Evolutionary conservation across 2,329 filamentous ascomycete genomes (phyloP).

Genomic region (Penicillium rolfsii): DNA sequence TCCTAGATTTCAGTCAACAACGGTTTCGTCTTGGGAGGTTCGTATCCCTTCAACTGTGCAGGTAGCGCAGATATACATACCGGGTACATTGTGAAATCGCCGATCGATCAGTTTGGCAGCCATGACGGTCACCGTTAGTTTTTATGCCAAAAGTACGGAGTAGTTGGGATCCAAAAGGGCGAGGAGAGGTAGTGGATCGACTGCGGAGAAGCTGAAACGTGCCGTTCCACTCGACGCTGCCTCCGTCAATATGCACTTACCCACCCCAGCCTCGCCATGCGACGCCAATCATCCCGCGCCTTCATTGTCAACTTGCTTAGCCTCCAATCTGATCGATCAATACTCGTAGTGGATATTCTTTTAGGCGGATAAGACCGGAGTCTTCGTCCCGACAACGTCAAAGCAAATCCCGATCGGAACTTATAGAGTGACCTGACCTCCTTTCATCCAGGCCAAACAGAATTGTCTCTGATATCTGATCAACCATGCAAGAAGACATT

Average conservation of each 20-base stretch:
- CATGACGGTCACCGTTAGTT: slow-evolving; percentile 4
- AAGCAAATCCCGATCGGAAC: slow-evolving; percentile 20
- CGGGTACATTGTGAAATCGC: slow-evolving; percentile 43
- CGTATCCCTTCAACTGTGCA: not conserved
- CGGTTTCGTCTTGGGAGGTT: no score
- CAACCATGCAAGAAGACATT: slow-evolving; percentile 25
- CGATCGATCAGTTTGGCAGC: slow-evolving; percentile 45
- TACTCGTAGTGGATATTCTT: not conserved
- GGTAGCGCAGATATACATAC: slow-evolving; percentile 25
- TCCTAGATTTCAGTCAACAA: slow-evolving; percentile 54
- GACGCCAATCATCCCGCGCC: not conserved
- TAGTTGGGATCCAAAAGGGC: slow-evolving; percentile 2
- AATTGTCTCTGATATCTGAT: not conserved
- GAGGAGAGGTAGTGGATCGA: slow-evolving; percentile 12
- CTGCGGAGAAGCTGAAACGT: slow-evolving; percentile 18
- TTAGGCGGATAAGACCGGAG: slow-evolving; percentile 11
- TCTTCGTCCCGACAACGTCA: not conserved
- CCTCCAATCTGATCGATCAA: not conserved
- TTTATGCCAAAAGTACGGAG: not conserved
- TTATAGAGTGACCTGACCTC: slow-evolving; percentile 7
- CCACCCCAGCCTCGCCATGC: not conserved
- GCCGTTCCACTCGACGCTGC: not conserved
- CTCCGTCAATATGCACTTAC: not conserved
- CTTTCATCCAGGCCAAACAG: not conserved
- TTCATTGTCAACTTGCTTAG: not conserved